Percentiles rank a stretch among this genome's conserved stretches.
Conservation (phyloP, 2,329 filamentous ascomycete genomes). For the Phoma sp. region DNA sequence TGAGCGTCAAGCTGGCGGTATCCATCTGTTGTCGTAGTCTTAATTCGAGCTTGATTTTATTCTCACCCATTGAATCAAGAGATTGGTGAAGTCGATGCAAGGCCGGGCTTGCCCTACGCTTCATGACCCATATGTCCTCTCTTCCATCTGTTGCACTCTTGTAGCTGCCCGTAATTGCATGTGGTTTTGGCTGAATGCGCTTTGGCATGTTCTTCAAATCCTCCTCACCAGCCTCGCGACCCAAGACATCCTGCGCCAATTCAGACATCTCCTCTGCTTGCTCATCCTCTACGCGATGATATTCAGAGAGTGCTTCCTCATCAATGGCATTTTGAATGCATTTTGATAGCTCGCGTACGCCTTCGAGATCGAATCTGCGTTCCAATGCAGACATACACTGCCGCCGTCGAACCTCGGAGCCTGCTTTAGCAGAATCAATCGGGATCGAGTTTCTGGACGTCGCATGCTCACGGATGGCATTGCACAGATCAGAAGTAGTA, state of each 20-base stretch:
- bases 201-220: slow-evolving; percentile 54
- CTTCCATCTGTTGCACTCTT: slow-evolving; percentile 46
- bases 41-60: slow-evolving; percentile 67
- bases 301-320: slow-evolving; percentile 84
- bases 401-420: slow-evolving; percentile 25
- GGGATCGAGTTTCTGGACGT: slow-evolving; percentile 24
- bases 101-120: slow-evolving; percentile 66
- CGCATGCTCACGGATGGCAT: slow-evolving; percentile 34
- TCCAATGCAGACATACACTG: slow-evolving; percentile 52
- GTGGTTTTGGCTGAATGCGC: slow-evolving; percentile 44
- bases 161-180: slow-evolving; percentile 38
- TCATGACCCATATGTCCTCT: slow-evolving; percentile 68
- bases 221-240: slow-evolving; percentile 65
- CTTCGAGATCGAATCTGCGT: slow-evolving; percentile 68
- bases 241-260: slow-evolving; percentile 75
- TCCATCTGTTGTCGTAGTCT: slow-evolving; percentile 65
- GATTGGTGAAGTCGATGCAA: slow-evolving; percentile 72
- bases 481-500: slow-evolving; percentile 71
- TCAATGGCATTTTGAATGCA: slow-evolving; percentile 83
- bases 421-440: slow-evolving; percentile 6
- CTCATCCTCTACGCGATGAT: slow-evolving; percentile 77
- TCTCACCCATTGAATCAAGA: slow-evolving; percentile 64
- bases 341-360: slow-evolving; percentile 70
- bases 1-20: slow-evolving; percentile 67
- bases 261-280: slow-evolving; percentile 73